Percentiles rank a stretch among this genome's conserved stretches.
These are phyloP conservation scores for Ligustrum vulgare DNA, from an alignment of 257 asterid genomes.

Conservation along the genomic window DNA sequence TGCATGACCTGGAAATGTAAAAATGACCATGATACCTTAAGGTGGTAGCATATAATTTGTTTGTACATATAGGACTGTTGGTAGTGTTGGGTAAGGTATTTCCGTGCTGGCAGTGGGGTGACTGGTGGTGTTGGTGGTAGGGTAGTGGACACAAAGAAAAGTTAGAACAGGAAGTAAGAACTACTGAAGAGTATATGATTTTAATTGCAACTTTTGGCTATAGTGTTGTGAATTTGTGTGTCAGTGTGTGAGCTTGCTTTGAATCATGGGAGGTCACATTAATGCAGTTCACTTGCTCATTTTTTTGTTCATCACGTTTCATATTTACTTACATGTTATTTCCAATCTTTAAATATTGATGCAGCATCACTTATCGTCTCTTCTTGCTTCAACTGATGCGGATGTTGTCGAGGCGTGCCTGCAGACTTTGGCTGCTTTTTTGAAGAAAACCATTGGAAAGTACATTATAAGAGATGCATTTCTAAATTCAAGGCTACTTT, in stretches of 20 bases:
- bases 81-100: neutral
- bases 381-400: constrained; percentile 88
- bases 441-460: constrained; percentile 87
- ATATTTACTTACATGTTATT: constrained; percentile 22
- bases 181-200: neutral
- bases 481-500: constrained; percentile 80
- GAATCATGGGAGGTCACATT: neutral
- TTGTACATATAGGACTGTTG: neutral
- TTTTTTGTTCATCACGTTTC: constrained; percentile 16
- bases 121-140: neutral
- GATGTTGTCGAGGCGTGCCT: constrained; percentile 94
- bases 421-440: constrained; percentile 88
- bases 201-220: neutral
- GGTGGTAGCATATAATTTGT: neutral
- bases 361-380: constrained; percentile 93
- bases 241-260: too few relatives aligned
- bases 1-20: neutral
- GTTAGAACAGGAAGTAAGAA: neutral
- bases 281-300: neutral
- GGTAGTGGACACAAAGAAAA: neutral
- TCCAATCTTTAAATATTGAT: constrained; percentile 9
- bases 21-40: neutral
- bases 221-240: neutral
- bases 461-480: constrained; percentile 80
- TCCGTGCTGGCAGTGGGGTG: neutral